phyloP scores from a whole-genome alignment of 805 yeast genomes.

The Kodamaea neixiangensis region DNA sequence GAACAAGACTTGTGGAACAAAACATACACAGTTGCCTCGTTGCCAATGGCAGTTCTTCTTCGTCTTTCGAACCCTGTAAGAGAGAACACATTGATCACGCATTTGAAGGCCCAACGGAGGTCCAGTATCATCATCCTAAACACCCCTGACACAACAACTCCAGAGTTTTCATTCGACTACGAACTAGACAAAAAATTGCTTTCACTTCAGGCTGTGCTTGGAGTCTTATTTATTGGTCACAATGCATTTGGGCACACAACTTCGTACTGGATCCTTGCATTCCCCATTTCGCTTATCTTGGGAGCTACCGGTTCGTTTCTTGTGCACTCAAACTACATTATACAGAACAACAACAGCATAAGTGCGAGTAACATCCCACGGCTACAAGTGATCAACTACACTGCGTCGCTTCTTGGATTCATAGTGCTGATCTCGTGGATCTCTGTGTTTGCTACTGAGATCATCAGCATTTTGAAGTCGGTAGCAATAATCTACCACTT shows the following conservation, averaged over 20 bases:
- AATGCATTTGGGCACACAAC: slow-evolving; percentile 13
- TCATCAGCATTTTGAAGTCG: slow-evolving; percentile 63
- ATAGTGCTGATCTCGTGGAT: slow-evolving; percentile 66
- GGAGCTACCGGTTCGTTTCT: slow-evolving; percentile 9
- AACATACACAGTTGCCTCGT: slow-evolving; percentile 16
- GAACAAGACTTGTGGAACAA: slow-evolving; percentile 14
- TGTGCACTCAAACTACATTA: slow-evolving; percentile 11
- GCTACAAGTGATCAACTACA: slow-evolving; percentile 20
- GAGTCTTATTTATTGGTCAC: slow-evolving; percentile 26
- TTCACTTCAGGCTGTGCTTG: slow-evolving; percentile 29
- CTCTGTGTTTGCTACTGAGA: slow-evolving; percentile 65
- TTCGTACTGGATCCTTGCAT: slow-evolving; percentile 13
- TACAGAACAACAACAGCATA: slow-evolving; percentile 1
- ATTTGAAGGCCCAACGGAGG: slow-evolving; percentile 1
- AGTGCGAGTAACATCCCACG: slow-evolving; percentile 8
- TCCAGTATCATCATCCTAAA: neutral
- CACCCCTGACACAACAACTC: neutral
- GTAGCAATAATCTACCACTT: slow-evolving; percentile 60
- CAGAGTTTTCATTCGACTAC: slow-evolving; percentile 16
- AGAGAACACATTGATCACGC: slow-evolving; percentile 16
- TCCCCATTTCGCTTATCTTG: slow-evolving; percentile 16
- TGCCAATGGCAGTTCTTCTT: slow-evolving; percentile 29
- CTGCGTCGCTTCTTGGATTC: slow-evolving; percentile 59
- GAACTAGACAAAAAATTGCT: slow-evolving; percentile 23
- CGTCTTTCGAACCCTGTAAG: slow-evolving; percentile 37